These are phyloP conservation scores for Penicillium italicum DNA, from an alignment of 2,329 filamentous ascomycete genomes.

Conservation along the genomic window DNA sequence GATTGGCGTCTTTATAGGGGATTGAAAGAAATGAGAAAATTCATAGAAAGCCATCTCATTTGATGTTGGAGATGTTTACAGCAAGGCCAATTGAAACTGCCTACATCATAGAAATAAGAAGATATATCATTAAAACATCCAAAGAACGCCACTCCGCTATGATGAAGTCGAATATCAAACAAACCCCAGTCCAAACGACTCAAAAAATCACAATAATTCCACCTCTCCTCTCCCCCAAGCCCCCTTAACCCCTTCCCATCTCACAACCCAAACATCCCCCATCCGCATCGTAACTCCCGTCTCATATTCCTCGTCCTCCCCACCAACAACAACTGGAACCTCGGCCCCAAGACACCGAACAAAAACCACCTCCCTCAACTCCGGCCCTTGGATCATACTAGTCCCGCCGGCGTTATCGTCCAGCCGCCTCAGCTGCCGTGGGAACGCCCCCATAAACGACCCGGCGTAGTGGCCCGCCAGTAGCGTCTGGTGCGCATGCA, in stretches of 20 bases:
- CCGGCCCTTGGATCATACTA: conserved; percentile 87
- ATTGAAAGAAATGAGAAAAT: conserved; percentile 8
- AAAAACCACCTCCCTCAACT: conserved; percentile 80
- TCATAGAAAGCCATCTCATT: conserved; percentile 1
- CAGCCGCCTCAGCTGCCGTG: conserved; percentile 70
- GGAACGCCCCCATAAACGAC: conserved; percentile 82
- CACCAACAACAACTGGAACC: conserved; percentile 42
- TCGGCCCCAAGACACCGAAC: conserved; percentile 56
- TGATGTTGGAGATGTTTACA: background rate
- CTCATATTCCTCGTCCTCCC: conserved; percentile 30
- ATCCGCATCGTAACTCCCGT: conserved; percentile 43
- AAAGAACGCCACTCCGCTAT: conserved; percentile 3
- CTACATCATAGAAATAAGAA: background rate
- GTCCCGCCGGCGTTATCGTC: conserved; percentile 88
- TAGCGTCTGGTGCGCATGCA: conserved; percentile 78
- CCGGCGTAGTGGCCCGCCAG: conserved; percentile 79
- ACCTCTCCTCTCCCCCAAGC: conserved; percentile 45
- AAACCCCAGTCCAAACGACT: background rate
- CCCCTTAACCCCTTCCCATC: conserved; percentile 69
- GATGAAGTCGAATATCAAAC: conserved; percentile 5
- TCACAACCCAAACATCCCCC: conserved; percentile 65
- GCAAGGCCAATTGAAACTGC: background rate
- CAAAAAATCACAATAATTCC: conserved; percentile 39
- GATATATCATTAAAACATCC: background rate
- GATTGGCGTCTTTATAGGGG: conserved; percentile 21